Evolutionary conservation across 805 yeast species (phyloP).

Genomic region (Sporopachydermia quercuum): DNA sequence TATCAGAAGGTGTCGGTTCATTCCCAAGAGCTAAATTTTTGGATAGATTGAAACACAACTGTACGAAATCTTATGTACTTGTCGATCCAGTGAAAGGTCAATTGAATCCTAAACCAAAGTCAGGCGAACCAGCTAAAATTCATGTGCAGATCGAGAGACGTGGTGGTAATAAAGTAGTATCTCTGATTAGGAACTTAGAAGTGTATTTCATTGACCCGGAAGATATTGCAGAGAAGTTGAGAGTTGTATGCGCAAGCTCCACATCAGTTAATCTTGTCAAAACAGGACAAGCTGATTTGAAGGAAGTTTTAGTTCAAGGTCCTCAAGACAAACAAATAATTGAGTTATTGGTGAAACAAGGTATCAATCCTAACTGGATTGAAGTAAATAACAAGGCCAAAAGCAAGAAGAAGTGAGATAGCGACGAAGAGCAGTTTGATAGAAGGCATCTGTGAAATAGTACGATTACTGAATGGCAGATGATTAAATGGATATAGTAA

Average conservation of each 20-base stretch:
- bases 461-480: too few relatives aligned
- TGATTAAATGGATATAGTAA: too few relatives aligned
- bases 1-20: constrained; percentile 17
- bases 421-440: too few relatives aligned
- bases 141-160: constrained; percentile 56
- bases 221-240: constrained; percentile 50
- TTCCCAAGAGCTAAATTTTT: constrained; percentile 22
- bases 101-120: constrained; percentile 24
- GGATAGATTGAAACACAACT: constrained; percentile 28
- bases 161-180: constrained; percentile 69
- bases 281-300: constrained; percentile 35
- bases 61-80: constrained; percentile 29
- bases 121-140: constrained; percentile 58
- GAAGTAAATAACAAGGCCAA: constrained; percentile 48
- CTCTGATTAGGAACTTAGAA: constrained; percentile 59
- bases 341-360: constrained; percentile 44
- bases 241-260: constrained; percentile 79
- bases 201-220: constrained; percentile 49
- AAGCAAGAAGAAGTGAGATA: constrained; percentile 36
- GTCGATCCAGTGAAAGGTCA: constrained; percentile 31
- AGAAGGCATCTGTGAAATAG: too few relatives aligned
- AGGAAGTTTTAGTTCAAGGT: constrained; percentile 82
- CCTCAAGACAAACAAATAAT: constrained; percentile 55
- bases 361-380: constrained; percentile 54
- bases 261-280: constrained; percentile 34